Evolutionary conservation across 202 grass and related monocot genomes (phyloP), one percentile per base, ranked within the genome.

Genomic region (Panicum virgatum): DNA sequence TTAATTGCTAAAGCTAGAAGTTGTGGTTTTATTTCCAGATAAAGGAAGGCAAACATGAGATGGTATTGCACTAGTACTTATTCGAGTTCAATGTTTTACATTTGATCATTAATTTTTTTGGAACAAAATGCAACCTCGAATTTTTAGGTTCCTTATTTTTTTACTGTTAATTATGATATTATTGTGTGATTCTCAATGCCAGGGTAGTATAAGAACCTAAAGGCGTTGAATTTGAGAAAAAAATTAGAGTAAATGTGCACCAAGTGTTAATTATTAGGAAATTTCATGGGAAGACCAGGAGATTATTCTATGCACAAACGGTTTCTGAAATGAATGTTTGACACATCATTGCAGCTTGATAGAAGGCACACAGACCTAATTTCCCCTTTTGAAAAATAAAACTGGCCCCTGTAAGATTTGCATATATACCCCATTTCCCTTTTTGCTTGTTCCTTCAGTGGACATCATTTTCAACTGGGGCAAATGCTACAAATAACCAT

Each of bases 371-470:
- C 20, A 12, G 7, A 51, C 42, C 46, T 73, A 62, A 85, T 73
- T 57, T 20, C 2, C 0, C 6, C n/a, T 64, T 54, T 25, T 12
- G 20, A 37, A 54, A 50, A 52, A 62, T 53, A 54, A 44, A 43
- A 60, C 12, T 60, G 25, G 5, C 26, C 57, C 23, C 15, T 72
- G 18, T 29, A 46, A 80, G 76, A 73, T 80, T 72, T 77, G 73
- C 34, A 72, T 65, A 85, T 85, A 85, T 85, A 53, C 66, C 25
- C 8, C 37, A 47, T 85, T 85, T 72, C 16, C 20, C 57, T 61
- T 85, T 78, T 78, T 51, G 40, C 51, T 42, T 78, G 52, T 78
- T 29, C 32, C 54, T 62, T 71, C 20, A 32, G 22, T 18, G 18
- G 54, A 16, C 32, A 78, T 78, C 42, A 18, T 78, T 62, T 51